These are phyloP conservation scores for Coniochaeta pulveracea DNA, from an alignment of 2,329 filamentous ascomycete genomes.

Conservation along the genomic window DNA sequence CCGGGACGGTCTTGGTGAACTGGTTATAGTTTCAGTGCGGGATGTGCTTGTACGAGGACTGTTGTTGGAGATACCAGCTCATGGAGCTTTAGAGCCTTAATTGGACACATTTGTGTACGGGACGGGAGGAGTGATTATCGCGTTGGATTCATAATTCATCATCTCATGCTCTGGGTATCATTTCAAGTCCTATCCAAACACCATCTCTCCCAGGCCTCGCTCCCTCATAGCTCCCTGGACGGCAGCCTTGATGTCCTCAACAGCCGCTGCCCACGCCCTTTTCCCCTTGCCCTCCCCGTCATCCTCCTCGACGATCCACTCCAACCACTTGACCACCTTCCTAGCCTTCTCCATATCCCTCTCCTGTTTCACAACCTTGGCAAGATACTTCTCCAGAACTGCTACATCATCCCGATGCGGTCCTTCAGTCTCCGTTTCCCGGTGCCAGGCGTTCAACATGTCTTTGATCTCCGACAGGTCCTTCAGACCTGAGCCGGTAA, in stretches of 20 bases:
- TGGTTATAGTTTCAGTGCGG: too few species aligned
- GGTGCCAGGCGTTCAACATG: conserved; percentile 67
- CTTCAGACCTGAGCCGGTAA: conserved; percentile 30
- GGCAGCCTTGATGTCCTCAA: conserved; percentile 30
- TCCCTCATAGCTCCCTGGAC: conserved; percentile 44
- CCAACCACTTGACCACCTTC: conserved; percentile 70
- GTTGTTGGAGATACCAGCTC: too few species aligned
- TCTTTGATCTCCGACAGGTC: conserved; percentile 52
- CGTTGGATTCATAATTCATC: too few species aligned
- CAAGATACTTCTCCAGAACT: conserved; percentile 63
- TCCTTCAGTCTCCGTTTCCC: conserved; percentile 58
- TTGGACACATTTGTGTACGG: too few species aligned
- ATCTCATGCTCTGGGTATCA: too few species aligned
- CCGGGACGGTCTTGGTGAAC: too few species aligned
- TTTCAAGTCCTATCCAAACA: conserved; percentile 29
- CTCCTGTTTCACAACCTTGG: conserved; percentile 63
- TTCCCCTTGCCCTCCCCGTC: conserved; percentile 19
- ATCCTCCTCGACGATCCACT: conserved; percentile 40
- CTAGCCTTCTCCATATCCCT: conserved; percentile 77
- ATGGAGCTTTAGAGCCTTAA: too few species aligned
- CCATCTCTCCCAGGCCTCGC: conserved; percentile 44
- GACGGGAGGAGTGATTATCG: too few species aligned
- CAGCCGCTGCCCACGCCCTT: conserved; percentile 32
- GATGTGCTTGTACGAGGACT: too few species aligned
- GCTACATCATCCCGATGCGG: conserved; percentile 71